These are phyloP conservation scores for Aspergillus bombycis DNA, from an alignment of 2,329 filamentous ascomycete species.

Conservation along the genomic window DNA sequence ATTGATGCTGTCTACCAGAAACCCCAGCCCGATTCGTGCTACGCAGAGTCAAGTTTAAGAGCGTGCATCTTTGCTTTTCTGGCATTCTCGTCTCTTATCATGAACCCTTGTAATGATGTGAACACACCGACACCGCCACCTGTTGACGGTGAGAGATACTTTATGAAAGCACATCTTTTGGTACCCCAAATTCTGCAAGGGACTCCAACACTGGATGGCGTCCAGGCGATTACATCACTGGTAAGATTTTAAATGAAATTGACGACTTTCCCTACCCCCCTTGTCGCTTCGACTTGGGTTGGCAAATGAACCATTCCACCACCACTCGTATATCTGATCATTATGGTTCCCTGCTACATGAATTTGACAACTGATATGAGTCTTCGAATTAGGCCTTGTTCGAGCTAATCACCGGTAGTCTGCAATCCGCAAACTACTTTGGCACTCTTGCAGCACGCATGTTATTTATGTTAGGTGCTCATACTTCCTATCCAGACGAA, in stretches of 20 bases:
- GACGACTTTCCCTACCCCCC: neutral
- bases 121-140: slow-evolving; percentile 6
- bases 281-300: neutral
- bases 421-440: slow-evolving; percentile 51
- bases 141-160: slow-evolving; percentile 48
- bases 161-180: slow-evolving; percentile 47
- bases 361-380: neutral
- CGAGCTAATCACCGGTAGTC: slow-evolving; percentile 50
- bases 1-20: slow-evolving; percentile 50
- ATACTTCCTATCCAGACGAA: slow-evolving; percentile 34
- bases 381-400: slow-evolving; percentile 41
- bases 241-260: slow-evolving; percentile 38
- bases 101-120: slow-evolving; percentile 21
- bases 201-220: slow-evolving; percentile 44
- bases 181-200: slow-evolving; percentile 49
- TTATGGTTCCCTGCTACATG: neutral
- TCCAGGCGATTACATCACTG: slow-evolving; percentile 54
- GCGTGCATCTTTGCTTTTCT: slow-evolving; percentile 56
- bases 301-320: neutral
- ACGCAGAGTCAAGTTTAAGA: slow-evolving; percentile 40
- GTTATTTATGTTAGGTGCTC: slow-evolving; percentile 54
- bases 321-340: neutral
- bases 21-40: slow-evolving; percentile 17
- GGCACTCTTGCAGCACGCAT: slow-evolving; percentile 52
- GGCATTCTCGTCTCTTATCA: slow-evolving; percentile 38